Conservation (phyloP, 768 basidiomycete species). For the Hydnomerulius pinastri region DNA sequence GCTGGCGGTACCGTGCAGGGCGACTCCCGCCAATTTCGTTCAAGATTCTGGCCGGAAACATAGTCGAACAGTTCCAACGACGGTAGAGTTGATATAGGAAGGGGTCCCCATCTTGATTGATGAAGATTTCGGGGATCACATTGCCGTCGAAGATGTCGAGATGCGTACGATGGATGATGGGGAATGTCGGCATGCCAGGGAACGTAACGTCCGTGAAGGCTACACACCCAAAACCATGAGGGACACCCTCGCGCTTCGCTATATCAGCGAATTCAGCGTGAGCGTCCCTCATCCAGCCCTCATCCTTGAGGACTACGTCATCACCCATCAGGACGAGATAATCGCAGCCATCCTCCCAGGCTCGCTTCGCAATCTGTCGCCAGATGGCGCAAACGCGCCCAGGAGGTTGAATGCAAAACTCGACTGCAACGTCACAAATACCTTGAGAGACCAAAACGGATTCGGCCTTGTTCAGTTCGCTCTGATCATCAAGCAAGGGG, state of each 20-base stretch:
- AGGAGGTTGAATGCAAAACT: conserved; percentile 40
- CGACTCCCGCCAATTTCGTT: conserved; percentile 49
- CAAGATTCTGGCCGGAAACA: conserved; percentile 44
- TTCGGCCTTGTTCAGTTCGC: conserved; percentile 34
- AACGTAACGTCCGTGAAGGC: conserved; percentile 57
- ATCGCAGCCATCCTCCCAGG: conserved; percentile 49
- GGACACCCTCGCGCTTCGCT: conserved; percentile 29
- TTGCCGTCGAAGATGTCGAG: conserved; percentile 54
- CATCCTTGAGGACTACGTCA: conserved; percentile 50
- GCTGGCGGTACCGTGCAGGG: conserved; percentile 49
- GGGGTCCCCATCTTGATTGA: conserved; percentile 62
- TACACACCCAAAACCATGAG: conserved; percentile 55
- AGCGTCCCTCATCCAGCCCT: conserved; percentile 51
- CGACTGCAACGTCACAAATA: conserved; percentile 36
- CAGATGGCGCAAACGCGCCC: conserved; percentile 57
- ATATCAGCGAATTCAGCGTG: conserved; percentile 41
- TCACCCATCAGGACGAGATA: conserved; percentile 59
- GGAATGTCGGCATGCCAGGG: conserved; percentile 65
- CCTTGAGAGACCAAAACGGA: conserved; percentile 38
- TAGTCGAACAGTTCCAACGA: conserved; percentile 50
- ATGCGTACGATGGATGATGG: conserved; percentile 55
- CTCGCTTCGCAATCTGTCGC: conserved; percentile 49
- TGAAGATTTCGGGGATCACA: conserved; percentile 51
- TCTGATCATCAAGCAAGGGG: conserved; percentile 32
- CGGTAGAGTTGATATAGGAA: conserved; percentile 63